Conservation (phyloP, 176 grass and related monocot species). For the Typha latifolia region DNA sequence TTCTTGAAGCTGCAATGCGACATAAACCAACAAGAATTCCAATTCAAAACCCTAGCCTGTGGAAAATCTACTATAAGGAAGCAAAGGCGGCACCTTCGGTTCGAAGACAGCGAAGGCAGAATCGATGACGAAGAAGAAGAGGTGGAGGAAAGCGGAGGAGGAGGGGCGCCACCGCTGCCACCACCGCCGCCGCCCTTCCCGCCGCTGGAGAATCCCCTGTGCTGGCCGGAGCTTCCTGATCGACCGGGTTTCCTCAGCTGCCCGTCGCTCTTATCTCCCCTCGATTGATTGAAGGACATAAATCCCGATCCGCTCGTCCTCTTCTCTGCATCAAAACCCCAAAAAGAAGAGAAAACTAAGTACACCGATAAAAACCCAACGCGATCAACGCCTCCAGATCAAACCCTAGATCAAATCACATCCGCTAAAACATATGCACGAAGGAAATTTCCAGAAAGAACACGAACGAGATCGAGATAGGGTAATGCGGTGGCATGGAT, state of each 20-base stretch:
- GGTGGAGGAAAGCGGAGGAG: constrained; percentile 21
- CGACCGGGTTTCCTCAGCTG: constrained; percentile 61
- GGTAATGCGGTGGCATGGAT: no score
- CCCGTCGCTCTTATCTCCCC: constrained; percentile 52
- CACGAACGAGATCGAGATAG: no score
- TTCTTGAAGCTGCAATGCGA: constrained; percentile 71
- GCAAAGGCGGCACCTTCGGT: constrained; percentile 50
- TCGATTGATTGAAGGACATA: constrained; percentile 58
- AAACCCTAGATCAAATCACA: constrained; percentile 15
- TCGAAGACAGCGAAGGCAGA: constrained; percentile 14
- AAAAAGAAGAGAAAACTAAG: background rate
- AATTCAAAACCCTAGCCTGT: constrained; percentile 26
- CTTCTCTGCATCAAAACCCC: constrained; percentile 1
- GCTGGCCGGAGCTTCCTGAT: constrained; percentile 57
- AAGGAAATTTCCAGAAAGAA: no score
- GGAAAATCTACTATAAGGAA: background rate
- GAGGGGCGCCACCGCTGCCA: background rate
- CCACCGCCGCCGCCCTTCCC: constrained; percentile 25
- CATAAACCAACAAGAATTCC: constrained; percentile 7
- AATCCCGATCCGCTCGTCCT: constrained; percentile 26
- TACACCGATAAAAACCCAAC: background rate
- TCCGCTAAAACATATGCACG: background rate
- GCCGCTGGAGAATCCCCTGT: constrained; percentile 45
- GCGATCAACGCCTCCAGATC: background rate
- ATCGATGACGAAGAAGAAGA: constrained; percentile 5